Percentiles rank a stretch among this genome's conserved stretches.
phyloP scores from a whole-genome alignment of 2,329 filamentous ascomycete species.

The Exserohilum turcica region DNA sequence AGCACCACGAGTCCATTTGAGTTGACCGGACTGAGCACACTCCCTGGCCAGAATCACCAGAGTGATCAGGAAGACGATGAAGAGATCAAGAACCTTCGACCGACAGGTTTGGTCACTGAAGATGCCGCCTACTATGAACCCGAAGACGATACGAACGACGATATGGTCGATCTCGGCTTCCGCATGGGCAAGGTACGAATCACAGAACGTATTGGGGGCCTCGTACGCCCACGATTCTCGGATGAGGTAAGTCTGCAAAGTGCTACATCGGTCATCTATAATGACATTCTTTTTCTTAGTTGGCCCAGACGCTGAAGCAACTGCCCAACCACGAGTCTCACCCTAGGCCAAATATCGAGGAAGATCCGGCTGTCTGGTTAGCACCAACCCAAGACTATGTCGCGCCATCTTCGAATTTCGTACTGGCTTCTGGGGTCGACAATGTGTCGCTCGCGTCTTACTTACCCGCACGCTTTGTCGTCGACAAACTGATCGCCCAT shows the following conservation, averaged over 20 bases:
- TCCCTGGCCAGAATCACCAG: conserved; percentile 51
- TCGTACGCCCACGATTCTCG: conserved; percentile 70
- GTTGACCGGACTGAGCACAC: conserved; percentile 5
- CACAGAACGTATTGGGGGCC: conserved; percentile 74
- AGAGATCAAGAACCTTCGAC: conserved; percentile 65
- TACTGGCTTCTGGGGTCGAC: conserved; percentile 61
- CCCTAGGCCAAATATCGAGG: conserved; percentile 14
- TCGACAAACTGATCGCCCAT: conserved; percentile 67
- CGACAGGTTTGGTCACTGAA: conserved; percentile 65
- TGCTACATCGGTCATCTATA: not conserved
- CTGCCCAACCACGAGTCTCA: conserved; percentile 26
- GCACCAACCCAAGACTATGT: conserved; percentile 70
- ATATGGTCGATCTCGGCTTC: conserved; percentile 73
- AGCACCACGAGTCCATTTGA: conserved; percentile 6
- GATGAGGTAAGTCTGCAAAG: conserved; percentile 63
- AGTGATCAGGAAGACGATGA: conserved; percentile 61
- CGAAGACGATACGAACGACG: conserved; percentile 67
- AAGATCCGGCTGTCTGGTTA: conserved; percentile 56
- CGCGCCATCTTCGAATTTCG: conserved; percentile 68
- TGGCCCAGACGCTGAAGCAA: conserved; percentile 39
- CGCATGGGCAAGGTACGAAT: conserved; percentile 73
- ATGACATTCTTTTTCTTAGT: conserved; percentile 22
- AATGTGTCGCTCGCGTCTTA: conserved; percentile 60
- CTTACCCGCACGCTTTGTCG: conserved; percentile 62
- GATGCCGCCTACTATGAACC: conserved; percentile 72